Conservation (phyloP, 352 stramenopile genomes). For the Phytophthora pseudosyringae region DNA sequence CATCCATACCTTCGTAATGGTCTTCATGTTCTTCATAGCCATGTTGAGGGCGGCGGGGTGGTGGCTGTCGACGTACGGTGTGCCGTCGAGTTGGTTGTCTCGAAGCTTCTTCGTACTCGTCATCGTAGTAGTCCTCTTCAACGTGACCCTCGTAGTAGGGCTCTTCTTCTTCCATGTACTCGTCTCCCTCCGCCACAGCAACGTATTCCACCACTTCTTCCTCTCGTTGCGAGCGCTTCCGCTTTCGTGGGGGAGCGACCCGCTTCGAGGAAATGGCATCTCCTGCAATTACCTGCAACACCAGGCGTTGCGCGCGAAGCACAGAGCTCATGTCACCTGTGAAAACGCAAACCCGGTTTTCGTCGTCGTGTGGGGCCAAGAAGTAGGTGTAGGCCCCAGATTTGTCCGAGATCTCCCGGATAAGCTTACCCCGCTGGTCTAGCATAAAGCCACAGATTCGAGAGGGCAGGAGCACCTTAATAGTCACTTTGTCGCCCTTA, state of each 20-base stretch:
- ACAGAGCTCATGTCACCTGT: slow-evolving; percentile 57
- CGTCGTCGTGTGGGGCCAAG: slow-evolving; percentile 42
- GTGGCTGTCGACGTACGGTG: slow-evolving; percentile 16
- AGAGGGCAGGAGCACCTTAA: slow-evolving; percentile 58
- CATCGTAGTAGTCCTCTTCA: slow-evolving; percentile 26
- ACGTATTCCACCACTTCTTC: slow-evolving; percentile 26
- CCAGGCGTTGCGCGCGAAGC: slow-evolving; percentile 57
- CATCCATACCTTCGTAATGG: slow-evolving; percentile 17
- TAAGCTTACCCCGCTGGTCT: slow-evolving; percentile 50
- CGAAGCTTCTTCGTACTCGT: slow-evolving; percentile 19
- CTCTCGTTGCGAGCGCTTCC: slow-evolving; percentile 34
- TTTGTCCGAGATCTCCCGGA: slow-evolving; percentile 63
- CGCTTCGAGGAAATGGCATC: slow-evolving; percentile 60
- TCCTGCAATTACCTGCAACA: slow-evolving; percentile 67
- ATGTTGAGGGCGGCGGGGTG: slow-evolving; percentile 11
- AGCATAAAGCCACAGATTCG: slow-evolving; percentile 59
- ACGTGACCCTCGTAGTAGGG: slow-evolving; percentile 13
- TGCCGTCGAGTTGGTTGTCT: slow-evolving; percentile 17
- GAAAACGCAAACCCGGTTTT: slow-evolving; percentile 60
- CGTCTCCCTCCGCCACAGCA: slow-evolving; percentile 17
- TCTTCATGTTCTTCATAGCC: slow-evolving; percentile 27
- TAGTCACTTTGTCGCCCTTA: slow-evolving; percentile 57
- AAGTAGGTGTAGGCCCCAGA: slow-evolving; percentile 60
- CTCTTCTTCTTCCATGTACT: slow-evolving; percentile 28
- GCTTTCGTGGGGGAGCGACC: slow-evolving; percentile 42